Evolutionary conservation across 2,329 filamentous ascomycete species (phyloP), one percentile per base, ranked within the genome.

Genomic region (Botrytis deweyae): DNA sequence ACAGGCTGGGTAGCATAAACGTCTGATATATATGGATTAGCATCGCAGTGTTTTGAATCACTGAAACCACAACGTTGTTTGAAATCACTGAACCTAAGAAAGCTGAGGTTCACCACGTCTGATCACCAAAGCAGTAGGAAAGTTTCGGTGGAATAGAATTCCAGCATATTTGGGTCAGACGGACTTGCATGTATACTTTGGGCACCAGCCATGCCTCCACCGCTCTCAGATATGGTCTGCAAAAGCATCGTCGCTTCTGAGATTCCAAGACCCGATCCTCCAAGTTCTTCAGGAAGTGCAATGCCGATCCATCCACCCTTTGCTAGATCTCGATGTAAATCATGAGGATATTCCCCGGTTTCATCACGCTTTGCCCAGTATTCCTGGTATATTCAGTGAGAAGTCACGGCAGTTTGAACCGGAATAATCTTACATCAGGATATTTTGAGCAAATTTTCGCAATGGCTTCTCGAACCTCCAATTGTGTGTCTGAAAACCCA

Each of bases 211-310:
- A 96, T 94, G 5, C 93, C 93, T 6, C 93, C 93, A 0, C 93
- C 93, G 2, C 89, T 86, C 83, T 94, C 91, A 0, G 91, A 85
- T 73, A 95, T 93, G 3, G 92, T 93, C 79, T 97, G 93, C 85
- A 96, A 88, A 92, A 96, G 95, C 88, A 95, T 92, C 0, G 91
- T 93, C 0, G 93, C 93, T 80, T 96, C 93, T 0, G 91, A 91
- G 52, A 97, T 94, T 14, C 90, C 93, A 14, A 97, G 83, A 0
- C 91, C 92, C 1, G 92, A 87, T 0, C 93, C 93, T 4, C 93
- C 93, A 0, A 94, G 86, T 0, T 88, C 85, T 80, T 94, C 92
- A 0, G 93, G 92, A 5, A 96, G 83, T 0, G 92, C 92, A 77
- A 95, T 94, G 4, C 93, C 93, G 59, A 96, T 87, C 92, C 92